These are phyloP conservation scores for Coemansia sp. DNA, from an alignment of 192 early-diverging fungal species.

Conservation along the genomic window DNA sequence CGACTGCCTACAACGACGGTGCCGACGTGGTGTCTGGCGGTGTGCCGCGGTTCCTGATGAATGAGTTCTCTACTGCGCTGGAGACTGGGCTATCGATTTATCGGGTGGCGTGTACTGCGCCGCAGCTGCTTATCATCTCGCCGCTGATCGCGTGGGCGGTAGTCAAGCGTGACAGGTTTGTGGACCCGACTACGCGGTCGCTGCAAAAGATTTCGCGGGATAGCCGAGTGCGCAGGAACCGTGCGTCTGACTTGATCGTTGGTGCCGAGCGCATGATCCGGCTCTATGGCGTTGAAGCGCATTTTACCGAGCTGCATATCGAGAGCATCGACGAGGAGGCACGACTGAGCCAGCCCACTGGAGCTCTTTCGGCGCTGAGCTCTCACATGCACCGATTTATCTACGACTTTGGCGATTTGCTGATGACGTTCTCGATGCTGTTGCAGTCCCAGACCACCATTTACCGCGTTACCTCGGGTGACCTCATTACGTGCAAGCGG, in stretches of 20 bases:
- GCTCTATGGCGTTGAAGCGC: constrained; percentile 57
- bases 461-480: constrained; percentile 16
- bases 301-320: constrained; percentile 58
- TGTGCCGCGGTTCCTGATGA: constrained; percentile 17
- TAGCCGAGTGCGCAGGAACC: not conserved
- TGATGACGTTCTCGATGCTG: constrained; percentile 13
- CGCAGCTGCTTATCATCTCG: constrained; percentile 19
- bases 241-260: constrained; percentile 11
- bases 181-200: not conserved
- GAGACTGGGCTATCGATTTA: constrained; percentile 17
- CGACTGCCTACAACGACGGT: constrained; percentile 15
- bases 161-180: not conserved
- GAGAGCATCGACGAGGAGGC: constrained; percentile 61
- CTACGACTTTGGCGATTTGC: constrained; percentile 44
- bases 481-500: constrained; percentile 9
- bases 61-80: constrained; percentile 7
- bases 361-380: constrained; percentile 62
- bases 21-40: constrained; percentile 9
- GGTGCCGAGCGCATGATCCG: constrained; percentile 72
- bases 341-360: constrained; percentile 51
- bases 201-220: constrained; percentile 1
- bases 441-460: constrained; percentile 17
- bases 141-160: constrained; percentile 16
- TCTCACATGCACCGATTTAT: constrained; percentile 51
- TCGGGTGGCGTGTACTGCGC: constrained; percentile 10